Conservation (phyloP, 106 monocot genomes). For the Cymbidium sinense region DNA sequence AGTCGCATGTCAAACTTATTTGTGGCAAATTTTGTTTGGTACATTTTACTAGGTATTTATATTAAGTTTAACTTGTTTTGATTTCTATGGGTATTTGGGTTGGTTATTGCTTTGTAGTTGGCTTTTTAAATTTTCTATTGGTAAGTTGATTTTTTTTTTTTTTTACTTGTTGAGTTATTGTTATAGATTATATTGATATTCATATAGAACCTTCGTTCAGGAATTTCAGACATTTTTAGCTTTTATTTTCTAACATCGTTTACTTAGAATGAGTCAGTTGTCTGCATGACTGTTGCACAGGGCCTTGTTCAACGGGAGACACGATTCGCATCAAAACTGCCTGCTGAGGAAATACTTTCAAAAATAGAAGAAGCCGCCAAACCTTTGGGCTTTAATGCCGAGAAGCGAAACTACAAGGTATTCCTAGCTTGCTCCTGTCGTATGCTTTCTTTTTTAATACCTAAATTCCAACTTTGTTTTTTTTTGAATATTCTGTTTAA, state of each 20-base stretch:
- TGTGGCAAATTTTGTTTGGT: no score
- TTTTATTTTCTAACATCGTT: neutral
- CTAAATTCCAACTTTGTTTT: neutral
- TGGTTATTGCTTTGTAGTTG: neutral
- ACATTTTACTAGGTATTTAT: no score
- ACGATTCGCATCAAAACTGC: slow-evolving; percentile 77
- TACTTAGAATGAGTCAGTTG: neutral
- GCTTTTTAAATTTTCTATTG: neutral
- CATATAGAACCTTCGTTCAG: neutral
- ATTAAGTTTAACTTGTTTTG: no score
- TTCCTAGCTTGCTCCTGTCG: neutral
- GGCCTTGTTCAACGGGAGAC: slow-evolving; percentile 68
- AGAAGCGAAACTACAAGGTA: slow-evolving; percentile 87
- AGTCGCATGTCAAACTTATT: no score
- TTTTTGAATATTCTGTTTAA: neutral
- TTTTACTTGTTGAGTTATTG: no score
- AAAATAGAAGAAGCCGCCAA: slow-evolving; percentile 72
- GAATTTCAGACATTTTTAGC: neutral
- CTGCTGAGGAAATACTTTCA: slow-evolving; percentile 69
- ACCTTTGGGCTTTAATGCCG: slow-evolving; percentile 72
- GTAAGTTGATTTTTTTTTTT: neutral
- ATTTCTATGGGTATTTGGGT: no score
- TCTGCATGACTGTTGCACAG: slow-evolving; percentile 16
- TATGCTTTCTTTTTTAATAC: neutral
- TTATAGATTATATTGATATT: no score